Base-by-base conservation (phyloP, 2,329 filamentous ascomycete genomes). In the Verticillium zaregamsianum region DNA sequence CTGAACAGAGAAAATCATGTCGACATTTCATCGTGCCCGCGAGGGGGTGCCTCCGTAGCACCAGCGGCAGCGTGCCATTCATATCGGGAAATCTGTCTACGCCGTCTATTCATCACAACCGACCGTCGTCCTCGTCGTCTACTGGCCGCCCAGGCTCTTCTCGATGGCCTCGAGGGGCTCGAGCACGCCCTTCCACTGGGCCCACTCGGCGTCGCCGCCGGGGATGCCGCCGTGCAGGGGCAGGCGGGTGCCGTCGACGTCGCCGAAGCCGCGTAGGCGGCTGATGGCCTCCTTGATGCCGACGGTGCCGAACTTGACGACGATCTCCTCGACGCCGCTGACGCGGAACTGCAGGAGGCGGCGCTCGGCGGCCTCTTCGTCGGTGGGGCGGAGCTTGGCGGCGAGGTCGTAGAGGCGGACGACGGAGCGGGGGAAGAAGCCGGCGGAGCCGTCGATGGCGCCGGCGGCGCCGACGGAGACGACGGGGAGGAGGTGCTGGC, bases 211-310 rank as follows among this genome's bases (percentile, higher is more conserved):
- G 55, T 84, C 84, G 23, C 81, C 84, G 1, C 83, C 83, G 1
- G 83, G 81, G 61, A 89, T 79, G 1, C 84, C 85, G 1, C 85
- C 85, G 40, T 76, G 73, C 40, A 89, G 74, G 2, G 86, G 87
- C 65, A 89, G 69, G 61, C 87, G 77, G 7, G 82, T 86, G 14
- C 86, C 86, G 63, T 87, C 85, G 61, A 76, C 72, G 59, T 85
- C 84, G 1, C 87, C 87, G 61, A 88, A 78, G 0, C 83, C 82
- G 63, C 86, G 78, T n/a, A 88, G 74, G 52, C 86, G 75, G 62
- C 81, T 82, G 6, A 86, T 77, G 0, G 82, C 86, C 73, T 90
- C 87, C 71, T 88, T 89, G 70, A 90, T 87, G 2, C 87, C 87
- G 0, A 89, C 80, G 0, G 84, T 84, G 0, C 87, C 86, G 70